Evolutionary conservation across 345 rosid species (phyloP).

Genomic region (Noccaea bulbosa): DNA sequence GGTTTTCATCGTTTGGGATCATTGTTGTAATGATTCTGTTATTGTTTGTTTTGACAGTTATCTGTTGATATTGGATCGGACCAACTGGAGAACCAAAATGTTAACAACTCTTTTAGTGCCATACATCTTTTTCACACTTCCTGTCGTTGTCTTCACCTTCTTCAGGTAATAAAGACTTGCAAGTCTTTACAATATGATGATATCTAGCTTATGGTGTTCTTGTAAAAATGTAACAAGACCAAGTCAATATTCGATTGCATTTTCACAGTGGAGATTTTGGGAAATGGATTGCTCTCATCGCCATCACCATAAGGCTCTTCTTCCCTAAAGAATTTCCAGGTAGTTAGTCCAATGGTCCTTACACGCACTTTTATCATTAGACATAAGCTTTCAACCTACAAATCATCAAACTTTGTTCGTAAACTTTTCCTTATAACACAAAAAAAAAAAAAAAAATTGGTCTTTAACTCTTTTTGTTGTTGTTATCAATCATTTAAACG

Average conservation of each 20-base stretch:
- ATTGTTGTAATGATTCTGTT: constrained; percentile 8
- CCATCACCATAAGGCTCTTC: constrained; percentile 76
- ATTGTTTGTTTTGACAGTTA: constrained; percentile 54
- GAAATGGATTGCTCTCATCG: constrained; percentile 83
- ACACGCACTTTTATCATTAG: neutral
- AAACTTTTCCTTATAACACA: too few species aligned
- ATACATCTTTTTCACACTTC: constrained; percentile 87
- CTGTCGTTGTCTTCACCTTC: constrained; percentile 63
- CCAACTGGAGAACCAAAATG: constrained; percentile 96
- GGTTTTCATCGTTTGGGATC: neutral
- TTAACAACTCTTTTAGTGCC: constrained; percentile 85
- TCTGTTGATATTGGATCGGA: constrained; percentile 84
- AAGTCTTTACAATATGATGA: constrained; percentile 10
- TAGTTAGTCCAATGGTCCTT: constrained; percentile 28
- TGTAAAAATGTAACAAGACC: neutral
- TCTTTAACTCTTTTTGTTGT: neutral
- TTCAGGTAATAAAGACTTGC: constrained; percentile 58
- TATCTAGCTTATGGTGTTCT: neutral
- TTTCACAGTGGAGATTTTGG: constrained; percentile 76
- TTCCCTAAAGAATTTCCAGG: constrained; percentile 83
- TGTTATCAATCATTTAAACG: neutral
- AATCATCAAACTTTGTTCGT: neutral
- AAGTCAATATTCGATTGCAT: constrained; percentile 43
- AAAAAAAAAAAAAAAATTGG: too few species aligned
- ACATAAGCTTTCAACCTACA: neutral